A percentile compares a stretch with the other conserved stretches of the same genome.
phyloP scores from a whole-genome alignment of 495 filamentous ascomycete genomes.

The Filosporella fistucella region DNA sequence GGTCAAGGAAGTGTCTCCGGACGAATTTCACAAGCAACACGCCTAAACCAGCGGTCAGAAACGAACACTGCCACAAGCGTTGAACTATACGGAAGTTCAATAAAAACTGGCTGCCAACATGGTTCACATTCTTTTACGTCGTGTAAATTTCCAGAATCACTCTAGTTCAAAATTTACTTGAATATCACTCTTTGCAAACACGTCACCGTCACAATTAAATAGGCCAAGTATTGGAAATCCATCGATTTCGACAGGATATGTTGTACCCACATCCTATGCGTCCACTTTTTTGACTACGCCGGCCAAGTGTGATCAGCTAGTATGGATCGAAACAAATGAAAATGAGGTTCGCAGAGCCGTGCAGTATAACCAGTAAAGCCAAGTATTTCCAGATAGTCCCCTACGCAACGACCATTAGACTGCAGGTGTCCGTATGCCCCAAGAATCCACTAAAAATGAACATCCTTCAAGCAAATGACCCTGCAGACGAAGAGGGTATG shows the following conservation, averaged over 20 bases:
- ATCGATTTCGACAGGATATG: conserved; percentile 30
- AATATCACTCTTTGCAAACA: too few relatives aligned
- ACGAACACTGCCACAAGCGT: too few relatives aligned
- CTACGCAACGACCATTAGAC: conserved; percentile 24
- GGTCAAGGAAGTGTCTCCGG: too few relatives aligned
- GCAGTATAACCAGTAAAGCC: conserved; percentile 27
- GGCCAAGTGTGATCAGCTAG: conserved; percentile 23
- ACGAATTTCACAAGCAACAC: too few relatives aligned
- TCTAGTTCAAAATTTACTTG: too few relatives aligned
- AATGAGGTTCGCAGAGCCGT: conserved; percentile 22
- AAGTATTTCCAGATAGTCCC: conserved; percentile 24
- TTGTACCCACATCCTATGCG: conserved; percentile 23
- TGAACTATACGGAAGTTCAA: too few relatives aligned
- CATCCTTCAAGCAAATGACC: conserved; percentile 8
- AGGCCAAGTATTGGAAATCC: conserved; percentile 3
- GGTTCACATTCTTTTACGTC: too few relatives aligned
- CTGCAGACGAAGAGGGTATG: conserved; percentile 17
- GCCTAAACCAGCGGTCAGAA: too few relatives aligned
- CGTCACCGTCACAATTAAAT: too few relatives aligned
- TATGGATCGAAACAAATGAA: conserved; percentile 22
- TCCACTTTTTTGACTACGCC: conserved; percentile 26
- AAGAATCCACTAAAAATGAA: conserved; percentile 17
- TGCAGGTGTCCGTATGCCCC: conserved; percentile 20
- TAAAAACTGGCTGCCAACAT: too few relatives aligned
- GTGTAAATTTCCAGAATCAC: too few relatives aligned